Evolutionary conservation across 495 filamentous ascomycete species (phyloP).

Genomic region (Lepraria neglecta): DNA sequence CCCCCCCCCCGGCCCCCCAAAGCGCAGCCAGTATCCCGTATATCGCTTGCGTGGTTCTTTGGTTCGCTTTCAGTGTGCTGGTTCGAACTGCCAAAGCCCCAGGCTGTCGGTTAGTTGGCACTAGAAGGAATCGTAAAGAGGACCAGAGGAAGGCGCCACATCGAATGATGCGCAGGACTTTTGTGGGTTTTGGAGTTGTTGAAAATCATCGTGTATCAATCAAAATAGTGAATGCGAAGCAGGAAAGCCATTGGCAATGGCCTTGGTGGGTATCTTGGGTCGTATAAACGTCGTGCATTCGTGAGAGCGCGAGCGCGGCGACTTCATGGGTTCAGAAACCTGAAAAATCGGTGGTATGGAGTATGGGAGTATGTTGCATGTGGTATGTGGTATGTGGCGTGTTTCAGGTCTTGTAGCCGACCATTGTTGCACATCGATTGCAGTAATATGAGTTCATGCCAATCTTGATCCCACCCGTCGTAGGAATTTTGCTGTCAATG

Average conservation of each 20-base stretch:
- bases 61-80: too few species aligned
- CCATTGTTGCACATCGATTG: constrained; percentile 63
- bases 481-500: constrained; percentile 35
- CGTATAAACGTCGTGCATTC: background rate
- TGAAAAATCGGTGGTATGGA: background rate
- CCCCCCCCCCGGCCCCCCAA: too few species aligned
- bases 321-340: background rate
- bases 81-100: background rate
- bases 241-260: background rate
- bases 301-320: background rate
- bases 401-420: constrained; percentile 59
- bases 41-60: too few species aligned
- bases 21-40: too few species aligned
- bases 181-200: background rate
- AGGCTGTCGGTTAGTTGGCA: background rate
- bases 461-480: constrained; percentile 57
- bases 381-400: background rate
- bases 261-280: background rate
- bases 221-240: background rate
- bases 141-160: background rate
- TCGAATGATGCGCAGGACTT: too few species aligned
- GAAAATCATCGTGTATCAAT: background rate
- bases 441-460: constrained; percentile 78
- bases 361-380: too few species aligned
- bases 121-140: background rate